Base-by-base conservation (phyloP, 495 filamentous ascomycete genomes). In the Hypoxylon fragiforme region DNA sequence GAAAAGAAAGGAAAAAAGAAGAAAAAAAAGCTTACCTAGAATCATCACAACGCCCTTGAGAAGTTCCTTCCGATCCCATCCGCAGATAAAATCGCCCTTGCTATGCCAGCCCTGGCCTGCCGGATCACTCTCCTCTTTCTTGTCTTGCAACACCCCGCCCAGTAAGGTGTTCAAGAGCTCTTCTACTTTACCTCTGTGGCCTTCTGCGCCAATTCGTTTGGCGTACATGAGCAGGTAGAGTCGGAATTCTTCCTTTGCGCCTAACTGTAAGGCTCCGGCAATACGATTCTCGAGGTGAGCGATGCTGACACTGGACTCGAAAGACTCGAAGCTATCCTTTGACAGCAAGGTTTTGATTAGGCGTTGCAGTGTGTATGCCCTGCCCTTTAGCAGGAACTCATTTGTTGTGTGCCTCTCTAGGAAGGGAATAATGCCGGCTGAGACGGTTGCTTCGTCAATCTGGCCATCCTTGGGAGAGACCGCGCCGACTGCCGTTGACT, bases 261-360 rank as follows among this genome's bases (percentile, higher is more conserved):
- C 91, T 1, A 99, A 75, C 34, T 89, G 85, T 48, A 94, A 65
- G 4, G 94, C 91, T 8, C 90, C 94, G 8, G 94, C 92, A 44
- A 99, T 82, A 19, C 94, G 83, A 65, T 97, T 97, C 72, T 99
- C 94, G 18, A 99, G 76, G 72, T 99, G 94, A 8, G 91, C 92
- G 62, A 99, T 89, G 14, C 89, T 94, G 16, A 96, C 91, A 18
- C 79, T 86, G 16, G 90, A 85, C 66, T 97, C 95, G 54, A 99
- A 95, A 4, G 83, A 83, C 72, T 97, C 92, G 54, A 88, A 97
- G 0, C 92, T 92, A 67, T 97, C 94, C 15, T 85, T 85, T 0
- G 89, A 86, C 2, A 97, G 71, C 7, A 96, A 72, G 5, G 84
- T 78, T 72, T 96, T 95, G 71, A 97, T 85, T 20, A 99, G 81